Conservation (phyloP, 1,284 basidiomycete species). For the Microstroma glucosiphilum region DNA sequence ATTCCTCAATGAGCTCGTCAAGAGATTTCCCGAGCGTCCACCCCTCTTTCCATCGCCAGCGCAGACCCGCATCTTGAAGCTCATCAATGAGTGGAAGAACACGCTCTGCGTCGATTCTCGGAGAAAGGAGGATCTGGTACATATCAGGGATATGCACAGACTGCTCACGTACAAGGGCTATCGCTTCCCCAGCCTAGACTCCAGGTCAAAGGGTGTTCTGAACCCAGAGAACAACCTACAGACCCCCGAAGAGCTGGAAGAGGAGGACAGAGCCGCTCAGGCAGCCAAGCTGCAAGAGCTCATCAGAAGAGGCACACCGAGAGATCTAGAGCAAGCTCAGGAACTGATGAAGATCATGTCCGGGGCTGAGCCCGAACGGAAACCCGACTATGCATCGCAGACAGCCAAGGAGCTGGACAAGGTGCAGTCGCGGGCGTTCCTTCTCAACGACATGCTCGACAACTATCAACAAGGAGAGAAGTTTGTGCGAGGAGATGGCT, state of each 20-base stretch:
- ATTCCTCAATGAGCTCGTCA: constrained; percentile 95
- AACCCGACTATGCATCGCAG: constrained; percentile 85
- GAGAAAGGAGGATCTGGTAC: constrained; percentile 93
- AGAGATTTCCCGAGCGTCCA: constrained; percentile 92
- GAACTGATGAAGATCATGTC: constrained; percentile 95
- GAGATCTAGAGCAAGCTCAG: constrained; percentile 89
- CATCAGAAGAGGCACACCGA: constrained; percentile 88
- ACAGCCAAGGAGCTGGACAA: constrained; percentile 85
- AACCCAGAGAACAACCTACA: constrained; percentile 67
- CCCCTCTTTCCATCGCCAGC: constrained; percentile 89
- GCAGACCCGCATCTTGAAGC: constrained; percentile 87
- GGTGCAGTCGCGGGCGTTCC: constrained; percentile 84
- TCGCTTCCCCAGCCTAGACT: constrained; percentile 45
- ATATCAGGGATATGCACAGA: constrained; percentile 96
- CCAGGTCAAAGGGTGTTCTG: constrained; percentile 39
- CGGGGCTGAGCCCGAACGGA: constrained; percentile 88
- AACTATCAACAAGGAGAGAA: constrained; percentile 69
- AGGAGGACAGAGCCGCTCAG: constrained; percentile 89
- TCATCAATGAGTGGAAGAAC: constrained; percentile 92
- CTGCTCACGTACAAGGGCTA: constrained; percentile 77
- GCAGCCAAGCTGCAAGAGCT: constrained; percentile 96
- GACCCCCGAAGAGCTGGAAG: constrained; percentile 90
- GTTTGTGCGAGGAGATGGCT: constrained; percentile 70
- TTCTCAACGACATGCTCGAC: constrained; percentile 93
- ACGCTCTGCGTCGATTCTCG: constrained; percentile 81